These are phyloP conservation scores for Amanita jacksonii DNA, from an alignment of 768 basidiomycete genomes.

Conservation along the genomic window DNA sequence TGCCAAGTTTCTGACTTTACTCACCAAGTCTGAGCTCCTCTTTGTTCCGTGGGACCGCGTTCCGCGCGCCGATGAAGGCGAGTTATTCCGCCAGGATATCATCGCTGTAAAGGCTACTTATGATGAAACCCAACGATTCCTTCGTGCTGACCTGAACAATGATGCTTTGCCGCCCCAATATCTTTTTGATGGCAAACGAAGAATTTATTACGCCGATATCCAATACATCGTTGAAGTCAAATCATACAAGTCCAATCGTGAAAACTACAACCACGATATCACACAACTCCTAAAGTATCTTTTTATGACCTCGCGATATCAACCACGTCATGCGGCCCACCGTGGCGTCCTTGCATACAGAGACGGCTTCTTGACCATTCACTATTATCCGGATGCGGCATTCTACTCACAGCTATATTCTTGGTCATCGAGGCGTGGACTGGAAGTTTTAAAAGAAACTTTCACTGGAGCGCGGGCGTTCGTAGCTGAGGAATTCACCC, in stretches of 20 bases:
- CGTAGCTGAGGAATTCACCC: not conserved
- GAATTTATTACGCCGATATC: not conserved
- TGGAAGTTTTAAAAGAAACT: not conserved
- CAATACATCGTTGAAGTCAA: not conserved
- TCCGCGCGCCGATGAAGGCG: not conserved
- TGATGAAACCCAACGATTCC: not conserved
- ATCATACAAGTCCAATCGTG: not conserved
- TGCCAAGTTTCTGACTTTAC: conserved; percentile 1
- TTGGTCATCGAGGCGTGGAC: not conserved
- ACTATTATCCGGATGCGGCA: not conserved
- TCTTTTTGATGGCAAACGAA: not conserved
- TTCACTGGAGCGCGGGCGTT: not conserved
- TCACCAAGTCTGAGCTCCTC: not conserved
- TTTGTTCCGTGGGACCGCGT: conserved; percentile 1
- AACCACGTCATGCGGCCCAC: not conserved
- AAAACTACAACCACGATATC: not conserved
- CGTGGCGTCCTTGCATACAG: not conserved
- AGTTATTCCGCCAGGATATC: not conserved
- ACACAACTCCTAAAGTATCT: conserved; percentile 3
- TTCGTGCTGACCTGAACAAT: not conserved
- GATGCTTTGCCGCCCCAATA: not conserved
- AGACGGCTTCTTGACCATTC: not conserved
- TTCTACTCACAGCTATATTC: not conserved
- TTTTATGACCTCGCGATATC: not conserved
- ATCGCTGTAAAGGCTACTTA: not conserved